Evolutionary conservation across 2,329 filamentous ascomycete genomes (phyloP), one percentile per base, ranked within the genome.

Genomic region (Paraphaeosphaeria minitans): DNA sequence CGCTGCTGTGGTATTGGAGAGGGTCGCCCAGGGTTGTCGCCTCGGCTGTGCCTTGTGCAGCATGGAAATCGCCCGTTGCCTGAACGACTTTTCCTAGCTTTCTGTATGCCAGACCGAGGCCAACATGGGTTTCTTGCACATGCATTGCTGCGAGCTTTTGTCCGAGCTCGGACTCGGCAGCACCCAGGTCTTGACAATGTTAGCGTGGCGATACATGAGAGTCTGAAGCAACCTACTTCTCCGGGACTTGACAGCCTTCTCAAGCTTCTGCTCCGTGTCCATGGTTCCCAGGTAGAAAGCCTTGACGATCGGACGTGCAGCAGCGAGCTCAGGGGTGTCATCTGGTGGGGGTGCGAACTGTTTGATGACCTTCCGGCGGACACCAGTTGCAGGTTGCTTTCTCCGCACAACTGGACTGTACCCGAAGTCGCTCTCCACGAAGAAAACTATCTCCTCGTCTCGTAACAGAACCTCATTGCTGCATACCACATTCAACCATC

Each of bases 341-440:
- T 99, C 95, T 13, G 95, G 93, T 0, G 95, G 95, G 33, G 95
- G 95, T 39, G 95, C 94, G 78, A 99, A 99, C 77, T 99, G 95
- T 83, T 99, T 99, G 75, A 99, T 83, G 61, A 98, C 90, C 81
- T 97, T 97, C 73, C 95, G 87, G 63, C 95, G 88, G 67, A 99
- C 92, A 45, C 95, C 95, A 1, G 95, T 99, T 9, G 95, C 95
- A 22, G 95, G 95, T 77, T 99, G 95, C 82, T 96, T 97, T 84
- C 93, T 92, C 77, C 94, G 89, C 48, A 97, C 89, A 72, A 98
- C 90, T 1, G 95, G 95, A 71, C 93, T 97, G 78, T 99, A 99
- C 42, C 95, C 95, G 76, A 97, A 98, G 76, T 99, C 95, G 74
- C 92, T 97, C 79, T 99, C 95, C n/a, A 99, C 93, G 70, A 99